These are phyloP conservation scores for Ceraceosorus guamensis DNA, from an alignment of 1,284 basidiomycete genomes.

Conservation along the genomic window DNA sequence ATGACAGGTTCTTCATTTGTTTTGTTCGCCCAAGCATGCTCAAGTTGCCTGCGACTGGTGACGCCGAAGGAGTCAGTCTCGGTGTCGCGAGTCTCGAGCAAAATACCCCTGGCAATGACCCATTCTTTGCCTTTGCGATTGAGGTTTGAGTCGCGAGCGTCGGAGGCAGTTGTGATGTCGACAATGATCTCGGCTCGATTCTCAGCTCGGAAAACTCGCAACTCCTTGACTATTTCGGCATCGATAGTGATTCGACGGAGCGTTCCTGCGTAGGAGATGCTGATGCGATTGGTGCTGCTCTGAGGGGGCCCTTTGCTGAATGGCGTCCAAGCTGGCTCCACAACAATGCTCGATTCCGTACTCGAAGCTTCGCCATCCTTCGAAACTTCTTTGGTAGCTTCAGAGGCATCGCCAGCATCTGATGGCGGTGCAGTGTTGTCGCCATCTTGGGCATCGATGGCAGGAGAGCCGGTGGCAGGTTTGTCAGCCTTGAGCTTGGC, in stretches of 20 bases:
- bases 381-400: neutral
- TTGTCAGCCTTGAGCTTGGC: neutral
- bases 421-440: no score
- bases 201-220: constrained; percentile 72
- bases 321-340: constrained; percentile 6
- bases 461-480: neutral
- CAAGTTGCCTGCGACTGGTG: constrained; percentile 18
- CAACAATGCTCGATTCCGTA: neutral
- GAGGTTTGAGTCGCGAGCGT: neutral
- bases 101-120: constrained; percentile 58
- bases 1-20: neutral
- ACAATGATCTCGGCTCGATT: constrained; percentile 77
- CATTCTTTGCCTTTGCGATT: constrained; percentile 56
- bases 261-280: constrained; percentile 84
- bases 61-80: constrained; percentile 21
- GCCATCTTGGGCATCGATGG: no score
- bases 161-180: constrained; percentile 51
- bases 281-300: constrained; percentile 56
- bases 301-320: constrained; percentile 42
- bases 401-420: neutral
- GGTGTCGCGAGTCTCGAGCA: constrained; percentile 46
- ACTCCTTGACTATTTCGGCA: constrained; percentile 71
- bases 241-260: constrained; percentile 78
- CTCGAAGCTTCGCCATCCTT: neutral
- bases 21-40: constrained; percentile 15